These are phyloP conservation scores for Fusarium ambrosium DNA, from an alignment of 2,329 filamentous ascomycete species.

Conservation along the genomic window DNA sequence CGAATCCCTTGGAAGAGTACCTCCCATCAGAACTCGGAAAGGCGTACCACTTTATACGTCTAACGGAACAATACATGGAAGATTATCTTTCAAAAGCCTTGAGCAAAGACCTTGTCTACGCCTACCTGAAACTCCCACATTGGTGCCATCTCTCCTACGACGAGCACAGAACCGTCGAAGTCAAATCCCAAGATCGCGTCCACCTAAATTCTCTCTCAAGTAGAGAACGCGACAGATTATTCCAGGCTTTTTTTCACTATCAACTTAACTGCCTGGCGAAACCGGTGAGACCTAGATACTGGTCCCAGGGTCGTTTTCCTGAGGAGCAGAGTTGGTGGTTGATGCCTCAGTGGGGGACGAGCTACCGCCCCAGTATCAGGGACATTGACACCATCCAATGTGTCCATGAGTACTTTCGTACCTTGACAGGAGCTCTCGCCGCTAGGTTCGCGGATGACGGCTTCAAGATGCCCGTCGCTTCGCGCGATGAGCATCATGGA, in stretches of 20 bases:
- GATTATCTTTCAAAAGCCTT: conserved; percentile 25
- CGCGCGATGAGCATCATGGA: neutral
- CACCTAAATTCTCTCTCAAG: neutral
- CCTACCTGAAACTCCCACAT: conserved; percentile 7
- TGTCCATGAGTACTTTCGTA: conserved; percentile 22
- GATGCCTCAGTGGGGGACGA: neutral
- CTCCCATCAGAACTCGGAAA: neutral
- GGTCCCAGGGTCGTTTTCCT: neutral
- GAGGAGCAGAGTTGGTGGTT: neutral
- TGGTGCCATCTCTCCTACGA: conserved; percentile 12
- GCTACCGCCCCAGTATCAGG: neutral
- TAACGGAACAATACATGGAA: conserved; percentile 4
- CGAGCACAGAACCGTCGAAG: neutral
- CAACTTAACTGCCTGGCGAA: conserved; percentile 10
- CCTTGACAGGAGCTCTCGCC: conserved; percentile 12
- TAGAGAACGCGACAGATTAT: neutral
- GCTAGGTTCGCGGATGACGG: neutral
- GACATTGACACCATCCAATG: conserved; percentile 16
- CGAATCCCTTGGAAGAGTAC: neutral
- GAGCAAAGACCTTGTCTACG: neutral
- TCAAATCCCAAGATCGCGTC: neutral
- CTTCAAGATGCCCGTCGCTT: neutral
- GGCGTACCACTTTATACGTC: neutral
- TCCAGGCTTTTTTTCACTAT: conserved; percentile 7
- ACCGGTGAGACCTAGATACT: neutral